Evolutionary conservation across 2,329 filamentous ascomycete genomes (phyloP), one percentile per base, ranked within the genome.

Genomic region (Colletotrichum sp.): DNA sequence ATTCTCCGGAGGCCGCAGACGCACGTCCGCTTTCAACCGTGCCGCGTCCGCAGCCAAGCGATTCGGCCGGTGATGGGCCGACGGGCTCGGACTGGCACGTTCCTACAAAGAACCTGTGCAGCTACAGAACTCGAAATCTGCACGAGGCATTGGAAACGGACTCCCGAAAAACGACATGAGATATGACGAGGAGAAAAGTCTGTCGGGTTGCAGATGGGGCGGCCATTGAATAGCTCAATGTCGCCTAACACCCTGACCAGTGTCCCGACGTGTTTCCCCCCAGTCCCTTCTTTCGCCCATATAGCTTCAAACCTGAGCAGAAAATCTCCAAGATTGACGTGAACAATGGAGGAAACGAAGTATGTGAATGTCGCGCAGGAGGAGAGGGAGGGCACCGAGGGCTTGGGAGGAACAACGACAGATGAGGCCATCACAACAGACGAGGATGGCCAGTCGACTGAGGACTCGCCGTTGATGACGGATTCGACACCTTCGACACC

Each of bases 61-160:
- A 28, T 12, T 71, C n/a, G 8, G 9, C 34, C 70, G 48, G 32
- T 24, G 16, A 60, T 48, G 18, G 24, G 24, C 10, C 24, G 12
- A 21, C 2, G 7, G 32, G 73, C 70, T 75, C 73, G 70, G 70
- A 73, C 73, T 68, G 73, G 73, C 73, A 75, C 70, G 70, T 73
- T 62, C 64, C 70, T 32, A 48, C 43, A 12, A 36, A 56, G 6
- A 18, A n/a, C 12, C 36, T 38, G 32, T 32, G 36, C 8, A 56
- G 56, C 69, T 28, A 9, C 58, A 43, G 8, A 28, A 24, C 48
- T 66, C 48, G 18, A 16, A 28, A 48, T 55, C 55, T 48, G 56
- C 38, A 75, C 3, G 16, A 16, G 68, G 68, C 18, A 38, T 21
- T 38, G 26, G 18, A 58, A 16, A 56, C 34, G 43, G 62, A 62